Conservation (phyloP, 192 early-diverging fungal species). For the Linnemannia zychae region DNA sequence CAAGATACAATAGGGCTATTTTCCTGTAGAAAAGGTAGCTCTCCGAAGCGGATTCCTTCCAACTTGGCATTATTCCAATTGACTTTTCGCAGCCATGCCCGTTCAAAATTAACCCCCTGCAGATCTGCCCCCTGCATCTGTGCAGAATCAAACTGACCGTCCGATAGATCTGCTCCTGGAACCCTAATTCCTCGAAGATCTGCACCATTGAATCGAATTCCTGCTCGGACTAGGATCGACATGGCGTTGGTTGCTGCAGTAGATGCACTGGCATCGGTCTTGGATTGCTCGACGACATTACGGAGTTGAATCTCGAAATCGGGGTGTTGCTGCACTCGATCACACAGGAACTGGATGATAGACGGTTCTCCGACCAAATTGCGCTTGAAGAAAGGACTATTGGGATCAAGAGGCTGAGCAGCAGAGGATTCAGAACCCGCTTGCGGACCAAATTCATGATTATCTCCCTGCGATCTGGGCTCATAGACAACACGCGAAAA, state of each 20-base stretch:
- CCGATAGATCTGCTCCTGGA: neutral
- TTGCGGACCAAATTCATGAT: neutral
- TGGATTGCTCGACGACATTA: neutral
- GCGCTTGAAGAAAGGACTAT: neutral
- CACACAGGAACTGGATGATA: constrained; percentile 9
- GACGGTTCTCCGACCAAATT: constrained; percentile 12
- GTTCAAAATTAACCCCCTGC: neutral
- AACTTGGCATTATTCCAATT: neutral
- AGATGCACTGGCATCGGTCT: neutral
- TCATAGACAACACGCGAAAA: neutral
- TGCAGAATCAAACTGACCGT: constrained; percentile 3
- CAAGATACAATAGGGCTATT: neutral
- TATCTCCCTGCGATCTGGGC: neutral
- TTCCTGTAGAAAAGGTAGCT: neutral
- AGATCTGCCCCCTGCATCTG: constrained; percentile 5
- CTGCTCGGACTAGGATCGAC: constrained; percentile 3
- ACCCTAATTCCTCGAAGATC: neutral
- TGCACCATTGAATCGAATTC: neutral
- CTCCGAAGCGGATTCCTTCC: neutral
- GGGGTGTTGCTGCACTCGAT: neutral
- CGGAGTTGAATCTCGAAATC: neutral
- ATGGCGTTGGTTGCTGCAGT: constrained; percentile 11
- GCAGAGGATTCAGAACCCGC: neutral
- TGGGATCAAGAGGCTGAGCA: neutral
- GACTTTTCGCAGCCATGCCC: neutral